Evolutionary conservation across 1,284 basidiomycete species (phyloP).

Genomic region (Mycena sp.): DNA sequence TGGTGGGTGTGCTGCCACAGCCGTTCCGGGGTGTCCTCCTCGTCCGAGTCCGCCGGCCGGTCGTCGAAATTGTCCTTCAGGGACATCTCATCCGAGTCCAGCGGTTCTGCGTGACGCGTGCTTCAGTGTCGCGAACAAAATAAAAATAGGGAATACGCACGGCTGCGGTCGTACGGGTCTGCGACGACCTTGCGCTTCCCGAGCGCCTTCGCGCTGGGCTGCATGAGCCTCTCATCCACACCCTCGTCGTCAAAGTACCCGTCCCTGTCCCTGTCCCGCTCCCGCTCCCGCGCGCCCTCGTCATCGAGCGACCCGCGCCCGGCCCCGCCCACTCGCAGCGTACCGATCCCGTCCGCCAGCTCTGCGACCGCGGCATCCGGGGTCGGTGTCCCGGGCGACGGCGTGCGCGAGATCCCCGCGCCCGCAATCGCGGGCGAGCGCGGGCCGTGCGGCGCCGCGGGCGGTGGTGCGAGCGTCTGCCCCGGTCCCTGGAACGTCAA

Average conservation of each 20-base stretch:
- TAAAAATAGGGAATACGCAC: neutral
- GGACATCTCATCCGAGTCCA: conserved; percentile 18
- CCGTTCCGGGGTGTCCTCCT: conserved; percentile 33
- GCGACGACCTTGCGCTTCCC: conserved; percentile 78
- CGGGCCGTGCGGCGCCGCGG: conserved; percentile 15
- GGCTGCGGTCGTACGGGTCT: conserved; percentile 22
- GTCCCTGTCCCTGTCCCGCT: too few species aligned
- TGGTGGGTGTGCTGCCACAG: conserved; percentile 46
- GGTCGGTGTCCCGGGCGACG: conserved; percentile 67
- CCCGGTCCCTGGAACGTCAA: neutral
- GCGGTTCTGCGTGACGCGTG: conserved; percentile 37
- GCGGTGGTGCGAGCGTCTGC: conserved; percentile 16
- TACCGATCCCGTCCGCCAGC: too few species aligned
- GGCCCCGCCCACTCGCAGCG: too few species aligned
- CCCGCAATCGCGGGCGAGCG: conserved; percentile 22
- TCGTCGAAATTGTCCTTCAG: conserved; percentile 34
- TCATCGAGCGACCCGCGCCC: too few species aligned
- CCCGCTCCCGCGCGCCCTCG: conserved; percentile 24
- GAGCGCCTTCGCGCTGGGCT: conserved; percentile 80
- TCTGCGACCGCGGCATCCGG: neutral
- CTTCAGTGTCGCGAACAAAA: too few species aligned
- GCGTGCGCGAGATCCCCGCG: too few species aligned
- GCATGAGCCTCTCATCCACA: conserved; percentile 45
- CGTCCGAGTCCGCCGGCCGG: conserved; percentile 45
- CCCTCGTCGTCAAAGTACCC: conserved; percentile 44